These are phyloP conservation scores for Styphnolobium japonicum DNA, from an alignment of 306 rosid species.

Conservation along the genomic window DNA sequence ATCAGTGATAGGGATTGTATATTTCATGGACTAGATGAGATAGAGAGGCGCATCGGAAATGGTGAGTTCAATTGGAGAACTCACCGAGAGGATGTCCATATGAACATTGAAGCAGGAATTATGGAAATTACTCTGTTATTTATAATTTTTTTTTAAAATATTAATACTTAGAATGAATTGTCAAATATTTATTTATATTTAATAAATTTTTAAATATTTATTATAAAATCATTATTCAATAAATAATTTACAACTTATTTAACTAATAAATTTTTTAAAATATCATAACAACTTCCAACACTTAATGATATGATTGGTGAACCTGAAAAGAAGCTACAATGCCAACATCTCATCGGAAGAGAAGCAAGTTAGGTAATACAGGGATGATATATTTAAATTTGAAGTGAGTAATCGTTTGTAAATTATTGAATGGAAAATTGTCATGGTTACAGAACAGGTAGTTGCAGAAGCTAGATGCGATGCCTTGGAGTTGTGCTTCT, in stretches of 20 bases:
- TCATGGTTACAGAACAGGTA: neutral
- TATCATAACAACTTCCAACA: too few relatives aligned
- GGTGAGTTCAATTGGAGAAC: slow-evolving; percentile 91
- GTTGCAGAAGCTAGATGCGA: neutral
- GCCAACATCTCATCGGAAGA: neutral
- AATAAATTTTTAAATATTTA: too few relatives aligned
- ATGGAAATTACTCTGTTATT: too few relatives aligned
- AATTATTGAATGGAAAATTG: neutral
- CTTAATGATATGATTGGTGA: too few relatives aligned
- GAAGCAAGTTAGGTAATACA: neutral
- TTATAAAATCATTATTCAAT: too few relatives aligned
- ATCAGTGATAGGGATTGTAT: slow-evolving; percentile 63
- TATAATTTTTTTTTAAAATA: too few relatives aligned
- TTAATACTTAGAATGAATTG: too few relatives aligned
- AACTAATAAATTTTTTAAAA: too few relatives aligned
- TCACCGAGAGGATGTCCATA: slow-evolving; percentile 92
- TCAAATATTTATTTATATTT: too few relatives aligned
- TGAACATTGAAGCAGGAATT: slow-evolving; percentile 99
- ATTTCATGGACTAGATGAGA: slow-evolving; percentile 65
- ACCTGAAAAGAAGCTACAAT: too few relatives aligned
- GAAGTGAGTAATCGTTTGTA: neutral
- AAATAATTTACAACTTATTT: too few relatives aligned
- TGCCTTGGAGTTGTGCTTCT: slow-evolving; percentile 8
- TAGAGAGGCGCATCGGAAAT: slow-evolving; percentile 63
- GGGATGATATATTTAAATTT: neutral